Conservation (phyloP, 164 flowering plant species). For the Vitis rupestris region DNA sequence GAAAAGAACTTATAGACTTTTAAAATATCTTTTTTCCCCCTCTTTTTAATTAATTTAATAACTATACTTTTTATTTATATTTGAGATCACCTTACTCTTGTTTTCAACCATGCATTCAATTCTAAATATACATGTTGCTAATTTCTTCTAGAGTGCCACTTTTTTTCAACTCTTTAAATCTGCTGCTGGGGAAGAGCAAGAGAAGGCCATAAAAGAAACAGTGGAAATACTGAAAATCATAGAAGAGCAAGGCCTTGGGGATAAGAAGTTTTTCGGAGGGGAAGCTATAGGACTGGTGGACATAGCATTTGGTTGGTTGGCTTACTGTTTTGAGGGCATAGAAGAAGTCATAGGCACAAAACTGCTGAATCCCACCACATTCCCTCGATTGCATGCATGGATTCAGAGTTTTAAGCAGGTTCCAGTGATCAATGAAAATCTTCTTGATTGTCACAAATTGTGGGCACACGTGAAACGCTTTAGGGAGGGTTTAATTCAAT, state of each 20-base stretch:
- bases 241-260: conserved; percentile 17
- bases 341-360: conserved; percentile 11
- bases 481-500: too few relatives aligned
- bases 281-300: conserved; percentile 13
- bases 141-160: too few relatives aligned
- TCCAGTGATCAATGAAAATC: conserved; percentile 14
- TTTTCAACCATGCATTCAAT: too few relatives aligned
- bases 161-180: too few relatives aligned
- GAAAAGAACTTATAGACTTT: too few relatives aligned
- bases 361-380: background rate
- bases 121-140: too few relatives aligned
- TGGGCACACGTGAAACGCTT: too few relatives aligned
- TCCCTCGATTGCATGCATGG: conserved; percentile 22
- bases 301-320: conserved; percentile 4
- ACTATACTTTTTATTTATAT: too few relatives aligned
- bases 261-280: conserved; percentile 20
- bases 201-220: conserved; percentile 7
- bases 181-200: conserved; percentile 10
- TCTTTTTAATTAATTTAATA: too few relatives aligned
- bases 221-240: conserved; percentile 7
- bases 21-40: too few relatives aligned
- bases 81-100: too few relatives aligned
- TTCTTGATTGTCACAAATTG: conserved; percentile 2
- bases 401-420: conserved; percentile 5
- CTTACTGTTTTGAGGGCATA: background rate